Evolutionary conservation across 805 yeast genomes (phyloP), one percentile per base, ranked within the genome.

Genomic region (Isabelozyma gotoi): DNA sequence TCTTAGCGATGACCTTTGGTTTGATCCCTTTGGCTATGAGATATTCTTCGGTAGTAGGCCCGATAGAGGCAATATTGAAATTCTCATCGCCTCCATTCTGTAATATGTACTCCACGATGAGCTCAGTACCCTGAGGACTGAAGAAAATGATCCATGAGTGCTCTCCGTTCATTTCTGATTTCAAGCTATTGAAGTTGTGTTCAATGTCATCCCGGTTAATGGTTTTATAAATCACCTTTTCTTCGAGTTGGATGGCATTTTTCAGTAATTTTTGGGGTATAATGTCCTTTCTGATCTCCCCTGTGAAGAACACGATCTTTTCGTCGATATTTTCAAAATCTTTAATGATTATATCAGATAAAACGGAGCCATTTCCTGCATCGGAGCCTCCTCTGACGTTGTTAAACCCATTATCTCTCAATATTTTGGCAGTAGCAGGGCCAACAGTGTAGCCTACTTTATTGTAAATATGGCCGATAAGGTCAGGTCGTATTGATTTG

Each of bases 361-460:
- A 65, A 1, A 77, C 67, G 4, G 75, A 65, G 1, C 97, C 97
- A 61, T 88, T 89, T 0, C 97, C 97, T 2, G 96, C 89, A 7
- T 77, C 60, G 0, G 60, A 65, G 0, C 92, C 96, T 3, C 97
- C 96, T 43, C 80, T 63, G 0, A 92, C 76, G 46, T 80, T 77
- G 1, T 44, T 56, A 57, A 90, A 92, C 0, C 96, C 97, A 21
- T 81, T 61, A 5, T 70, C 67, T 2, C 58, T 46, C 10, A 92
- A 61, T 14, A 85, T 79, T 12, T 69, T 67, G 15, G 76, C 77
- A 0, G 98, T 92, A 0, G 96, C 90, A 1, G 96, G 96, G 0
- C 98, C 98, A 5, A 92, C 97, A 0, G 97, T 88, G 56, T 82
- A 92, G 0, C 85, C 84, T 0, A 82, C 78, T 52, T 81, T 81